Base-by-base conservation (phyloP, 768 basidiomycete species). In the Tephrocybe sp. region DNA sequence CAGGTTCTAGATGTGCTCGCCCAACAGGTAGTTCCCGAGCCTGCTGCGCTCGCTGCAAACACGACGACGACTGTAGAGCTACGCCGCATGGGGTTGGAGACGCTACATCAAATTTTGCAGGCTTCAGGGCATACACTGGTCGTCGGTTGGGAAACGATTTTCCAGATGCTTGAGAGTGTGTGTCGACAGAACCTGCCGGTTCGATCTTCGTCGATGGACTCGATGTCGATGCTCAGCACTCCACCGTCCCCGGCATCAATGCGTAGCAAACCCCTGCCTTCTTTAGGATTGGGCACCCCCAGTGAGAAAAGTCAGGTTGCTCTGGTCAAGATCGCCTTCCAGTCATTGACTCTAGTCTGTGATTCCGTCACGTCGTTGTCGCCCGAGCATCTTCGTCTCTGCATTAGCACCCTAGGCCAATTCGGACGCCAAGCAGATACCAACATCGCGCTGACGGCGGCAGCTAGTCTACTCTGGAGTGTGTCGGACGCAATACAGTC, bases 401-500 rank as follows among this genome's bases (percentile, higher is more conserved):
- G 94, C 60, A 96, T 98, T 68, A 82, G 77, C 54, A 95, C 96
- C 4, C 76, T 99, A 0, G 92, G 92, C 4, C 86, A 88, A 48
- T 99, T 96, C 67, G 94, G 95, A 7, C 81, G 86, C 15, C 96
- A 98, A 61, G 79, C 84, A 0, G 97, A 98, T 57, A 95, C 96
- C 33, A 99, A 99, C 60, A 96, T 99, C 50, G 91, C 94, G 1
- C 72, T 99, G 49, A 96, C 96, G 1, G 92, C 93, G 0, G 93
- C 95, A 0, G 93, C 93, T 51, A 93, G 92, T 47, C 71, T 98
- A 2, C 74, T 99, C 4, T 98, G 96, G 96, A 88, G 90, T 54
- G 90, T 99, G 0, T 97, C 95, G 0, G 96, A 99, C 64, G 89
- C 92, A 1, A 91, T 98, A 30, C 93, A 96, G 62, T 81, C 86